Base-by-base conservation (phyloP, 768 basidiomycete species). In the Galerina marginata region DNA sequence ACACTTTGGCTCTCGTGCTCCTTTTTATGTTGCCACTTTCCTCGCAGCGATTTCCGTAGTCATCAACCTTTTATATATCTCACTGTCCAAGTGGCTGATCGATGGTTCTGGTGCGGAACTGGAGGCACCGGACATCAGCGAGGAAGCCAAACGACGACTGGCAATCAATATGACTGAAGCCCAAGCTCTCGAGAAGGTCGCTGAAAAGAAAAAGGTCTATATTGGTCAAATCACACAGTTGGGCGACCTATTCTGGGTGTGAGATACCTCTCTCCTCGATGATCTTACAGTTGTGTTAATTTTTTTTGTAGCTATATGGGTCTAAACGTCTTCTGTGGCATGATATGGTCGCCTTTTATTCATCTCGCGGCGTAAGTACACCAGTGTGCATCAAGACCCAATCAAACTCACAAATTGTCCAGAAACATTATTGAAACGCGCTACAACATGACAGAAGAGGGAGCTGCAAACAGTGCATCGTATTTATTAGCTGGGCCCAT, bases 231-330 rank as follows among this genome's bases (percentile, higher is more conserved):
- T 92, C 40, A 79, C 83, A 2, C 82, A 83, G 63, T 78, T 92
- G 4, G 91, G 91, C 3, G 91, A 92, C 69, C 78, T 89, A 10
- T 91, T 92, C 63, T 92, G 90, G 90, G 86, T 85, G 86, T 90
- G 71, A 75, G 86, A 74, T 26, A 33, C 56, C 10, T 23, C 25
- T 16, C 5, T 12, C 25, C 26, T 38, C 10, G 46, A 23, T 37
- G 43, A 29, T 23, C 10, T 3, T 40, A 46, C 58, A 10, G 25
- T 44, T 14, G 11, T 25, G 16, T 42, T 44, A 39, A 58, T 60
- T 65, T 16, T 33, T 6, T 54, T 26, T 26, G 6, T 63, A 90
- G 89, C 14, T 92, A 92, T 70, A 86, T 92, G 58, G 86, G 81
- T 2, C 67, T 91, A n/a, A 93, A 93, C 62, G 71, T 92, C 11